A percentile compares a stretch with the other conserved stretches of the same genome.
These are phyloP conservation scores for Croton setiger DNA, from an alignment of 441 rosid genomes.

Conservation along the genomic window DNA sequence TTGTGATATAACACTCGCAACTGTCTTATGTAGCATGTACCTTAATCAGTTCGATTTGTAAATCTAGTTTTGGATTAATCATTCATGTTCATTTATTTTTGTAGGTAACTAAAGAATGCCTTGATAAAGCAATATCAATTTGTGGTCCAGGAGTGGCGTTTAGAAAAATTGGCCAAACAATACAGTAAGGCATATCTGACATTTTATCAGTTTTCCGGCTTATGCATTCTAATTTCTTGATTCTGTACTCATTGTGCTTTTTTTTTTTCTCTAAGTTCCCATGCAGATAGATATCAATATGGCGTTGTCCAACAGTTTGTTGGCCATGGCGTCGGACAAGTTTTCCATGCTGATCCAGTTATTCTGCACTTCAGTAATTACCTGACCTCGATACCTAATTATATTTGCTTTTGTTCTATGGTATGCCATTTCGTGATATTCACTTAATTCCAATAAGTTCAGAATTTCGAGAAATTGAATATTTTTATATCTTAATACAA, in stretches of 20 bases:
- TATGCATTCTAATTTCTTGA: neutral
- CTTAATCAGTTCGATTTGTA: neutral
- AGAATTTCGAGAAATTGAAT: neutral
- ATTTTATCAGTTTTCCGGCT: neutral
- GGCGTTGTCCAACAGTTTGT: constrained; percentile 85
- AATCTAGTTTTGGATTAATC: neutral
- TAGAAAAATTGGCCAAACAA: constrained; percentile 80
- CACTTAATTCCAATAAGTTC: neutral
- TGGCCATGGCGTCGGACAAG: constrained; percentile 88
- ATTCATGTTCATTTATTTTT: constrained; percentile 22
- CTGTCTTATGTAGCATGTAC: neutral
- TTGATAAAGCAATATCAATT: constrained; percentile 70
- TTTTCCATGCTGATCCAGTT: constrained; percentile 90
- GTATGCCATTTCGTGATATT: neutral
- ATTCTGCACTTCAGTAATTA: constrained; percentile 68
- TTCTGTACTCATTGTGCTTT: constrained; percentile 21
- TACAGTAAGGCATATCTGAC: constrained; percentile 57
- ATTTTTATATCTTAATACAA: neutral
- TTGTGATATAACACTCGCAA: neutral
- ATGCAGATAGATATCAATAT: constrained; percentile 73
- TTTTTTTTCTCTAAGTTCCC: constrained; percentile 45
- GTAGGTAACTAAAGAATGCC: constrained; percentile 86
- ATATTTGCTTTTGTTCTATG: constrained; percentile 7
- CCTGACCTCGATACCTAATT: constrained; percentile 17
- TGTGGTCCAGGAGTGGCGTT: constrained; percentile 82